These are phyloP conservation scores for Dothidotthia symphoricarpi DNA, from an alignment of 2,329 filamentous ascomycete species.

Conservation along the genomic window DNA sequence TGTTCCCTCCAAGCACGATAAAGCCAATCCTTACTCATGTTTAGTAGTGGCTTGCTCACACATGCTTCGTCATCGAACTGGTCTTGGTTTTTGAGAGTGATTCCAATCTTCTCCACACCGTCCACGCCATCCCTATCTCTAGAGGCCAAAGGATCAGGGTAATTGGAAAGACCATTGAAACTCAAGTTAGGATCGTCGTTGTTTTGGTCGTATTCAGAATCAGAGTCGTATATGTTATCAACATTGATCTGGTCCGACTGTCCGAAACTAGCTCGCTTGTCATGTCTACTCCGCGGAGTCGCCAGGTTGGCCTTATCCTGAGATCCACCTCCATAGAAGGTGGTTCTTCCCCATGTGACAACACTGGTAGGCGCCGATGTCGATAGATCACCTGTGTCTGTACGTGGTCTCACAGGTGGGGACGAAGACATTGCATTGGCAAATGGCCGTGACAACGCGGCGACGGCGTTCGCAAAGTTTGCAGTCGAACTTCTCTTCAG, in stretches of 20 bases:
- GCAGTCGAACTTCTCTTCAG: slow-evolving; percentile 36
- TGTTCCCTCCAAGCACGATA: slow-evolving; percentile 55
- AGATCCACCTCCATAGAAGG: slow-evolving; percentile 40
- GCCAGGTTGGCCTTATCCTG: slow-evolving; percentile 27
- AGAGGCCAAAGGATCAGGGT: slow-evolving; percentile 18
- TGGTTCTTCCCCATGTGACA: slow-evolving; percentile 50
- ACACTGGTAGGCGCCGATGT: slow-evolving; percentile 44
- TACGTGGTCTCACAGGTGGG: slow-evolving; percentile 35
- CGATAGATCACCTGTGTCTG: slow-evolving; percentile 38
- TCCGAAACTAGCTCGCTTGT: slow-evolving; percentile 41
- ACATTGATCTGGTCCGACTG: slow-evolving; percentile 32
- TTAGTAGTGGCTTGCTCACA: slow-evolving; percentile 50
- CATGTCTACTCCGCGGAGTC: slow-evolving; percentile 35
- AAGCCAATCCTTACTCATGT: slow-evolving; percentile 48
- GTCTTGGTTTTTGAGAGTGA: slow-evolving; percentile 57
- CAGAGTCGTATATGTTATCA: slow-evolving; percentile 34
- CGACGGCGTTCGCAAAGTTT: slow-evolving; percentile 43
- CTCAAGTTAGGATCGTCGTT: slow-evolving; percentile 11
- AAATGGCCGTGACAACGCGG: slow-evolving; percentile 43
- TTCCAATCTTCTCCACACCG: slow-evolving; percentile 40
- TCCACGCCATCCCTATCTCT: slow-evolving; percentile 11
- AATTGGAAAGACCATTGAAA: slow-evolving; percentile 25
- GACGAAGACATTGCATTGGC: slow-evolving; percentile 41
- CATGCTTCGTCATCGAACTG: slow-evolving; percentile 56
- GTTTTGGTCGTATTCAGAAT: slow-evolving; percentile 31